Percentiles rank a stretch among this genome's conserved stretches.
These are phyloP conservation scores for Endoconidiophora laricicola DNA, from an alignment of 2,329 filamentous ascomycete genomes.

Conservation along the genomic window DNA sequence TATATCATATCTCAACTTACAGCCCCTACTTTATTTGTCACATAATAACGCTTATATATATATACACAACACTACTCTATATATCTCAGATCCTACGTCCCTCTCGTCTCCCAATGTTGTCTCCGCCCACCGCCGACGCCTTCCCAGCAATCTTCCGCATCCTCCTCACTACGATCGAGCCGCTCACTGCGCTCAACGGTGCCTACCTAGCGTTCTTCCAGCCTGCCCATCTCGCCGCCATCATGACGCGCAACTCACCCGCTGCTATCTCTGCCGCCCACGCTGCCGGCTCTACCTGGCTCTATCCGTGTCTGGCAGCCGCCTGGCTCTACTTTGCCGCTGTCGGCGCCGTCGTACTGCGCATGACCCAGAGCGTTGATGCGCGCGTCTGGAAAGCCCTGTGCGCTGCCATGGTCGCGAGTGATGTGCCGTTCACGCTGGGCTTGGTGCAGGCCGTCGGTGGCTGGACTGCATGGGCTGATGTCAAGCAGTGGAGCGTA, in stretches of 20 bases:
- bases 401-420: conserved; percentile 9
- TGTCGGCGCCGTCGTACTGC: conserved; percentile 4
- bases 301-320: conserved; percentile 9
- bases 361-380: conserved; percentile 1
- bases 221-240: neutral
- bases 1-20: no score
- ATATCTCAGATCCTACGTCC: no score
- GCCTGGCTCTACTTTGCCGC: conserved; percentile 11
- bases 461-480: conserved; percentile 4
- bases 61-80: no score
- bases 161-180: conserved; percentile 6
- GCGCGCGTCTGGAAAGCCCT: conserved; percentile 9
- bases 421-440: conserved; percentile 7
- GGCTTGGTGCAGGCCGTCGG: conserved; percentile 9
- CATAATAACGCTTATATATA: neutral
- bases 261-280: neutral
- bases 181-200: conserved; percentile 8
- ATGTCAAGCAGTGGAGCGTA: conserved; percentile 3
- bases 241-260: conserved; percentile 5
- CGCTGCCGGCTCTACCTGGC: conserved; percentile 2
- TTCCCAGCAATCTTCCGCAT: conserved; percentile 1
- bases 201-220: conserved; percentile 4
- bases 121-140: neutral
- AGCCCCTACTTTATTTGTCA: no score
- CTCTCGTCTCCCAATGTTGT: neutral